phyloP scores from a whole-genome alignment of 192 early-diverging fungal species.

The Coemansia sp. region DNA sequence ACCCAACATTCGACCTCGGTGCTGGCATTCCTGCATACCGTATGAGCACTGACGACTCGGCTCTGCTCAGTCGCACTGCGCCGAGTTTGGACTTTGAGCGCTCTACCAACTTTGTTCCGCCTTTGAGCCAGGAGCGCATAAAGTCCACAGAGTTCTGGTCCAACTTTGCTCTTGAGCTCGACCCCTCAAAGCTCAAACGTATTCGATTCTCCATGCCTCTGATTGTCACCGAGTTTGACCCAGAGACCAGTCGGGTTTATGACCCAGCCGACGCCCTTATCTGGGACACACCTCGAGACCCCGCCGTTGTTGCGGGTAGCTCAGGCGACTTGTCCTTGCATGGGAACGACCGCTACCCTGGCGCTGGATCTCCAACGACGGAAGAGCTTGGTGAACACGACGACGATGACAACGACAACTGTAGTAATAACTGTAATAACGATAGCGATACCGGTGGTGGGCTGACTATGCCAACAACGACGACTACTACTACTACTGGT shows the following conservation, averaged over 20 bases:
- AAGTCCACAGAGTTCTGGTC: constrained; percentile 56
- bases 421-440: constrained; percentile 11
- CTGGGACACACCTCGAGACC: constrained; percentile 5
- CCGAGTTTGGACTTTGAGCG: constrained; percentile 55
- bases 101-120: constrained; percentile 44
- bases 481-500: background rate
- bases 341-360: constrained; percentile 1
- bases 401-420: background rate
- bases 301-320: background rate
- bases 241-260: constrained; percentile 36
- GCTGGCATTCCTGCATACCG: constrained; percentile 42
- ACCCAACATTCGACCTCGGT: constrained; percentile 45
- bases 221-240: constrained; percentile 56
- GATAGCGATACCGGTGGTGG: background rate
- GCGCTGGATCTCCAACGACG: background rate
- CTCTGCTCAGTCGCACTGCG: constrained; percentile 30
- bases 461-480: background rate
- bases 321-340: background rate
- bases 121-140: constrained; percentile 54
- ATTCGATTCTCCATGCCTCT: constrained; percentile 58
- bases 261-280: constrained; percentile 12
- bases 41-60: constrained; percentile 16
- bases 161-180: constrained; percentile 51
- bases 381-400: background rate
- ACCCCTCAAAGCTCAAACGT: constrained; percentile 47